Evolutionary conservation across 495 filamentous ascomycete species (phyloP).

Genomic region (Tuber microsphaerosporum): DNA sequence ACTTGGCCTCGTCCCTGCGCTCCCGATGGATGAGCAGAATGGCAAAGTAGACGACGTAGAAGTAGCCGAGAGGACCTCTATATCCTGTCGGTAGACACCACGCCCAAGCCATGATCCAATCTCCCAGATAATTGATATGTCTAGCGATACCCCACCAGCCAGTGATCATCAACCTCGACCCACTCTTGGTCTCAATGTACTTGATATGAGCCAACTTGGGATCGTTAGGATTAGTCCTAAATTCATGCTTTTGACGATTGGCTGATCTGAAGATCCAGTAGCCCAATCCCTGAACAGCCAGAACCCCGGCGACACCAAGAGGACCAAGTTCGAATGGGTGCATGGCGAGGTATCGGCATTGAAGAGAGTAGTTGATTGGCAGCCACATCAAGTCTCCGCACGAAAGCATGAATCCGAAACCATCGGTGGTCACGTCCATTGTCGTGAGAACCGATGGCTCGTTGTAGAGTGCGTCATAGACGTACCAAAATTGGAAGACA

Average conservation of each 20-base stretch:
- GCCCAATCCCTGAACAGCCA: conserved; percentile 59
- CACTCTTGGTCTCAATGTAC: conserved; percentile 78
- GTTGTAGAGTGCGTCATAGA: conserved; percentile 80
- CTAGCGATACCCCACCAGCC: conserved; percentile 93
- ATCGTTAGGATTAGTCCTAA: conserved; percentile 81
- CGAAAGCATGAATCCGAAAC: conserved; percentile 93
- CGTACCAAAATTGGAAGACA: conserved; percentile 71
- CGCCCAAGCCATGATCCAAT: conserved; percentile 90
- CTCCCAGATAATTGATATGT: conserved; percentile 97
- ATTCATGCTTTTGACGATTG: conserved; percentile 91
- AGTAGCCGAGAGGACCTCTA: conserved; percentile 84
- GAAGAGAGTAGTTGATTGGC: conserved; percentile 79
- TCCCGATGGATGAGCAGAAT: conserved; percentile 86
- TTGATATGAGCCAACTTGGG: conserved; percentile 71
- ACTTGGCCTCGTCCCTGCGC: conserved; percentile 86
- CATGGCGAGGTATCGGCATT: conserved; percentile 77
- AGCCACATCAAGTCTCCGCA: conserved; percentile 94
- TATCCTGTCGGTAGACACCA: conserved; percentile 86
- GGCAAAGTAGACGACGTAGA: conserved; percentile 90
- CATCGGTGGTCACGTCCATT: conserved; percentile 91
- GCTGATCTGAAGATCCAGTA: conserved; percentile 85
- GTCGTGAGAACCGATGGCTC: conserved; percentile 89
- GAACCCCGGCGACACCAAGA: conserved; percentile 54
- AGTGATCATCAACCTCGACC: conserved; percentile 69
- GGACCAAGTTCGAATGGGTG: conserved; percentile 72